Base-by-base conservation (phyloP, 2,329 filamentous ascomycete genomes). In the Xylariaceae sp. region DNA sequence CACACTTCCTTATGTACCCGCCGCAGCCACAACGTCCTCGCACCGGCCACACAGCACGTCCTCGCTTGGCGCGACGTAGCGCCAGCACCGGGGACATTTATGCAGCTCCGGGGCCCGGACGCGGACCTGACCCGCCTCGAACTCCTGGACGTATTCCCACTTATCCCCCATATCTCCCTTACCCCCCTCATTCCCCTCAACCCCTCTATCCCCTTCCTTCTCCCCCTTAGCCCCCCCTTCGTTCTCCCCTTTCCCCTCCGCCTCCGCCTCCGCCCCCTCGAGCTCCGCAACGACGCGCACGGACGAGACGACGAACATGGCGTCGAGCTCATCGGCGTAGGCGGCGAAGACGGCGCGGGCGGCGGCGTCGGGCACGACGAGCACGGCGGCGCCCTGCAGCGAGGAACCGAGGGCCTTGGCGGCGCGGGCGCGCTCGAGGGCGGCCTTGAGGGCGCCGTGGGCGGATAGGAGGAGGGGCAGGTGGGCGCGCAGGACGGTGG, bases 51-150 rank as follows among this genome's bases (percentile, higher is more conserved):
- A 98, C 18, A 96, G 75, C 40, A 77, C 72, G 18, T 89, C 85
- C 64, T 88, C 81, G 46, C 75, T 74, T n/a, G 82, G 77, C n/a
- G 89, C 87, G 20, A 89, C 81, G 72, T 91, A 96, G 59, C 89
- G 85, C 95, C 95, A 99, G 75, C 95, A 99, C 48, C 95, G 81
- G 0, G 84, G 81, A 71, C 95, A 99, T 73, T 98, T 99, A 45
- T 80, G 75, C 12, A 79, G 67, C 63, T 65, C 71, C 1, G 83
- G 83, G 54, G 83, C 79, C 48, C 80, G 63, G 20, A 81, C 78
- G 61, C 75, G 73, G 20, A 78, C 79, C 26, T 64, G 74, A 32
- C 74, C 75, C 55, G 62, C 64, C 5, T 57, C 48, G 16, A 49
- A 77, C 9, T 72, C 69, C 48, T 74, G 74, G 5, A 61, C 66